Evolutionary conservation across 768 basidiomycete genomes (phyloP).

Genomic region (Hericium coralloides): DNA sequence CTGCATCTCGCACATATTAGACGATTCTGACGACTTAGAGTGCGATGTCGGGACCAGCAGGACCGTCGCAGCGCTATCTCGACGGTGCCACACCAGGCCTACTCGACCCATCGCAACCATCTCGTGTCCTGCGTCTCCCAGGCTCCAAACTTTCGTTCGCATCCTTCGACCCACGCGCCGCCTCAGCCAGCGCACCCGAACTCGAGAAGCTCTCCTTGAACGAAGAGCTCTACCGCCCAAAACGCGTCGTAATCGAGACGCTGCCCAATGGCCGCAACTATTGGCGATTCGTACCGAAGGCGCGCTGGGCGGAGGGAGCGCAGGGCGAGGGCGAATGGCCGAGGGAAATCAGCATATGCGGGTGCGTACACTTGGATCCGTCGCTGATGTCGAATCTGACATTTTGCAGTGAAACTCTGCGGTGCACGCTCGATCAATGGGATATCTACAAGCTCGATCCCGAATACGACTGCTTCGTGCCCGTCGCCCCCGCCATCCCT

Average conservation of each 20-base stretch:
- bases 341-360: slow-evolving; percentile 53
- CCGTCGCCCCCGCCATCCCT: slow-evolving; percentile 15
- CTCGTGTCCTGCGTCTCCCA: slow-evolving; percentile 51
- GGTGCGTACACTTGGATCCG: slow-evolving; percentile 36
- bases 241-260: slow-evolving; percentile 69
- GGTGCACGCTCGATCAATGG: slow-evolving; percentile 72
- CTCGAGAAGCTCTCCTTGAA: slow-evolving; percentile 33
- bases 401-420: slow-evolving; percentile 18
- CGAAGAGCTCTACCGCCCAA: slow-evolving; percentile 38
- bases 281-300: slow-evolving; percentile 76
- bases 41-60: too few relatives aligned
- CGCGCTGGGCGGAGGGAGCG: slow-evolving; percentile 42
- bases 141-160: slow-evolving; percentile 63
- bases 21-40: too few relatives aligned
- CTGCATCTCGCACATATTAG: too few relatives aligned
- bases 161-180: slow-evolving; percentile 62
- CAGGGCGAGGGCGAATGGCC: slow-evolving; percentile 66
- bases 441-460: slow-evolving; percentile 80
- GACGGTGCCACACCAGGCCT: slow-evolving; percentile 45
- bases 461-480: slow-evolving; percentile 57
- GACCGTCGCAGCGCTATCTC: too few relatives aligned
- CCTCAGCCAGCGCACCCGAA: slow-evolving; percentile 2
- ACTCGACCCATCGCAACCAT: slow-evolving; percentile 53
- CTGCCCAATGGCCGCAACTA: slow-evolving; percentile 35
- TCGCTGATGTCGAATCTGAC: not conserved